These are phyloP conservation scores for Claviceps paspali DNA, from an alignment of 2,329 filamentous ascomycete species.

Conservation along the genomic window DNA sequence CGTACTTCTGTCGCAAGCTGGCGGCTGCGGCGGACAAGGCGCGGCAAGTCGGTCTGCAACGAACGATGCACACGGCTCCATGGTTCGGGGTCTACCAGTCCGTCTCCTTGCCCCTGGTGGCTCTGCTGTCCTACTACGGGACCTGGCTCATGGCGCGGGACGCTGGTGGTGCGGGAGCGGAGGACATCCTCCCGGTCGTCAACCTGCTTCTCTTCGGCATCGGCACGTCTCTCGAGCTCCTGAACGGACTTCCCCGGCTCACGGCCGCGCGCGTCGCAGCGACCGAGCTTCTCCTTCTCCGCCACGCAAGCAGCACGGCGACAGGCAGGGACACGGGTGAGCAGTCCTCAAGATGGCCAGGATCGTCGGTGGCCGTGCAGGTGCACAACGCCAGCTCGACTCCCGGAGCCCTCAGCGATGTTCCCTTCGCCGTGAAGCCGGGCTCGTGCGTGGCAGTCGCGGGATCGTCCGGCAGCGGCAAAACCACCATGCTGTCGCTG, in stretches of 20 bases:
- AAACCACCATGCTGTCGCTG: constrained; percentile 67
- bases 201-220: constrained; percentile 76
- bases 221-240: constrained; percentile 51
- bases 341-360: constrained; percentile 20
- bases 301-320: constrained; percentile 42
- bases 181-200: constrained; percentile 56
- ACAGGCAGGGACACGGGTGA: not conserved
- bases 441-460: constrained; percentile 64
- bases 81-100: constrained; percentile 69
- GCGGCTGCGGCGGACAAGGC: constrained; percentile 31
- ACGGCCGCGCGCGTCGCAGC: constrained; percentile 59
- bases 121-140: constrained; percentile 75
- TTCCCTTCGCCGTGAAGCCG: constrained; percentile 42
- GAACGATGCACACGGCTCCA: constrained; percentile 51
- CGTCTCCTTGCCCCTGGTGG: constrained; percentile 54
- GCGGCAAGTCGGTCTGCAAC: constrained; percentile 45
- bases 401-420: not conserved
- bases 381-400: constrained; percentile 42
- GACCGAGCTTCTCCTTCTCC: constrained; percentile 57
- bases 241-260: constrained; percentile 68
- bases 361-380: constrained; percentile 29
- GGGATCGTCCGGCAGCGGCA: constrained; percentile 76
- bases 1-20: constrained; percentile 54
- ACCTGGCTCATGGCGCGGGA: constrained; percentile 43
- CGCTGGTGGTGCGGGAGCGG: constrained; percentile 29